A percentile compares a stretch with the other conserved stretches of the same genome.
phyloP scores from a whole-genome alignment of 2,329 filamentous ascomycete genomes.

The Ophiostoma ulmi region DNA sequence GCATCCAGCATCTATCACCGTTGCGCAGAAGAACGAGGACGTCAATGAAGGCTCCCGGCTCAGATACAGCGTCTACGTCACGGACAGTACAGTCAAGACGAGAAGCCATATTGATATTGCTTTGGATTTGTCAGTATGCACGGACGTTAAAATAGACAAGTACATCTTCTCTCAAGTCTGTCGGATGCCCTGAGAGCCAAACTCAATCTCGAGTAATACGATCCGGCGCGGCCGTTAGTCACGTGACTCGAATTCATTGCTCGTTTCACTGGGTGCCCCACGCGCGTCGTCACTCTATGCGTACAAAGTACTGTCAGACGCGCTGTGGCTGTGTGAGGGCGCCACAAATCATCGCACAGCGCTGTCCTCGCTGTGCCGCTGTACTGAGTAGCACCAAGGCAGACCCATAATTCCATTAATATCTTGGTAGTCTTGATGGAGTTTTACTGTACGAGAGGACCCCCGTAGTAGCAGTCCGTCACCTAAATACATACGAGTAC shows the following conservation, averaged over 20 bases:
- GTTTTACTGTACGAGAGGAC: neutral
- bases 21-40: too few relatives aligned
- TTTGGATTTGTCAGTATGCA: too few relatives aligned
- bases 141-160: too few relatives aligned
- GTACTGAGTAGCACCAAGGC: neutral
- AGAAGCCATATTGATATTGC: too few relatives aligned
- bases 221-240: neutral
- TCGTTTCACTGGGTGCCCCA: neutral
- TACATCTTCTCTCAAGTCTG: too few relatives aligned
- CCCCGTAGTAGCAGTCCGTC: too few relatives aligned
- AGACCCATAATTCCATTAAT: constrained; percentile 5
- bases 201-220: neutral
- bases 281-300: neutral
- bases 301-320: neutral
- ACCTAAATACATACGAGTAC: constrained; percentile 12
- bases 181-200: too few relatives aligned
- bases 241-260: neutral
- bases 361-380: neutral
- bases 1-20: too few relatives aligned
- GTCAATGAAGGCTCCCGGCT: too few relatives aligned
- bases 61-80: too few relatives aligned
- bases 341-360: neutral
- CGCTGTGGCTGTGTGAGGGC: constrained; percentile 22
- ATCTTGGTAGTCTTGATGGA: neutral
- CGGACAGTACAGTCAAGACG: too few relatives aligned